Base-by-base conservation (phyloP, 2,329 filamentous ascomycete species). In the Ophiosphaerella narmari region DNA sequence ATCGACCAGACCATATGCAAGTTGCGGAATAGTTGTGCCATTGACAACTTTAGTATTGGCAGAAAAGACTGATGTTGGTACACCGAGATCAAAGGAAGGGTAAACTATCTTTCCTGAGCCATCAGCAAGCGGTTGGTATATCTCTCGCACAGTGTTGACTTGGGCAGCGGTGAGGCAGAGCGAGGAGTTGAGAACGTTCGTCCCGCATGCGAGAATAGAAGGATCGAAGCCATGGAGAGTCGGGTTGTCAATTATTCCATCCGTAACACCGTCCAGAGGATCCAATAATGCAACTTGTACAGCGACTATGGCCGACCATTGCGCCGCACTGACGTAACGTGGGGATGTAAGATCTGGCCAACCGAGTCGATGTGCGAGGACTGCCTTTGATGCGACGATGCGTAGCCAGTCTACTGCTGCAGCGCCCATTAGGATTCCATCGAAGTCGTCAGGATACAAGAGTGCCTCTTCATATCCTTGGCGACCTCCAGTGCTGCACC, bases 71-170 rank as follows among this genome's bases (percentile, higher is more conserved):
- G 70, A 76, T 55, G 78, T 75, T 29, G 72, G 77, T 21, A 67
- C 67, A 13, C 77, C 77, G 16, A 75, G 76, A 43, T 78, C 72
- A 61, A 80, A 75, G 7, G 71, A 66, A 4, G 78, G 78, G 57
- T 75, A 81, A 16, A 80, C 69, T 5, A 80, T 62, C 5, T 65
- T 59, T 37, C 77, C 77, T 38, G 74, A 62, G 7, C 62, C 65
- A 49, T 71, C 65, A 60, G 71, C 71, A 45, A 77, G 73, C 49
- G 54, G 72, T 72, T 55, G 70, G 61, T 74, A 78, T 33, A 77
- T 67, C 1, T 71, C 47, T 32, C 67, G 63, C n/a, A 79, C 74
- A 4, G 71, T 74, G 5, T 62, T 57, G 38, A 48, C 46, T 34
- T 57, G 44, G 21, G 50, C 47, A 16, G 45, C 24, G 6, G 65